Evolutionary conservation across 139 green algal genomes (phyloP).

Genomic region (Bryopsis sp.): DNA sequence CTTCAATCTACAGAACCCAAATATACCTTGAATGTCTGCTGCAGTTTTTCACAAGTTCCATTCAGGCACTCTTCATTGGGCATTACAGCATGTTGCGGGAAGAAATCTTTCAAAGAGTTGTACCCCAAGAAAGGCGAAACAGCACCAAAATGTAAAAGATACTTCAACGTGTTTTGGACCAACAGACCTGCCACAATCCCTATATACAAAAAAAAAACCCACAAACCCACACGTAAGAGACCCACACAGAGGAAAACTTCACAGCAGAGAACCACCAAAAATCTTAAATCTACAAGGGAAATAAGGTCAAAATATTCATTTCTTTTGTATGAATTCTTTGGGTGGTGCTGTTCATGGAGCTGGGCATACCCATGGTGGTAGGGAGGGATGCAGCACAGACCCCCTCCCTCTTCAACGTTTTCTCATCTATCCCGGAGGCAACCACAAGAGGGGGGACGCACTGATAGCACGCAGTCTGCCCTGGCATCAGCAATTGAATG

Average conservation of each 20-base stretch:
- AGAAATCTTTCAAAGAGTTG: conserved; percentile 86
- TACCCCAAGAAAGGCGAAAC: conserved; percentile 69
- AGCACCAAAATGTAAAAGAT: conserved; percentile 80
- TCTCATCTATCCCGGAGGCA: conserved; percentile 90
- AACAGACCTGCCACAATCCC: conserved; percentile 90
- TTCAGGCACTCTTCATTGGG: conserved; percentile 79
- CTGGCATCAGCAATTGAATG: conserved; percentile 76
- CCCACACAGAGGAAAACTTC: too few relatives aligned
- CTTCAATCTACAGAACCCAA: too few relatives aligned
- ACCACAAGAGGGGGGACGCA: conserved; percentile 88
- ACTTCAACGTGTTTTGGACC: conserved; percentile 91
- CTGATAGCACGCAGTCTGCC: conserved; percentile 72
- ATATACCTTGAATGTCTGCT: conserved; percentile 34
- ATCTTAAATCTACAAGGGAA: too few relatives aligned
- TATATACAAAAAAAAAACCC: conserved; percentile 19
- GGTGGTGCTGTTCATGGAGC: not conserved
- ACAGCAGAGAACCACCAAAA: too few relatives aligned
- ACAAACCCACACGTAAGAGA: not conserved
- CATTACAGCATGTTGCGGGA: conserved; percentile 85
- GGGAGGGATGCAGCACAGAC: conserved; percentile 94
- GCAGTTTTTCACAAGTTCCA: conserved; percentile 46
- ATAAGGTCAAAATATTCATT: too few relatives aligned
- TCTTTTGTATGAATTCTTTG: too few relatives aligned
- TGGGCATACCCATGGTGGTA: conserved; percentile 80
- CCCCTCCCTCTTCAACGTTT: conserved; percentile 90